Conservation (phyloP, 2,329 filamentous ascomycete genomes). For the Ceratocystis albifundus region DNA sequence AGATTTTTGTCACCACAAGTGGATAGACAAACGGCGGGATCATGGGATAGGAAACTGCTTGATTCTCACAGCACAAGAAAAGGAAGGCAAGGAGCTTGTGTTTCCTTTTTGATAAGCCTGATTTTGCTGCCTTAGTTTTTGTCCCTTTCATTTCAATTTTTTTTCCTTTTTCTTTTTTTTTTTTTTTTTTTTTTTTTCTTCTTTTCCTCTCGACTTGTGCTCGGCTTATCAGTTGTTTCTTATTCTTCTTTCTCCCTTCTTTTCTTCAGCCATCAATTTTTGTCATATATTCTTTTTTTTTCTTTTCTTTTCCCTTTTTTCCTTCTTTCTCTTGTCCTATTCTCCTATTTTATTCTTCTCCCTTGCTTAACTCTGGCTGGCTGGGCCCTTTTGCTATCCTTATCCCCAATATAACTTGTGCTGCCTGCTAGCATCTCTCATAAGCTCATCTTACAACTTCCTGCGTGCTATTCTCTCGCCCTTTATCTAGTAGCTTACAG, state of each 20-base stretch:
- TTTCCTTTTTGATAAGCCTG: constrained; percentile 9
- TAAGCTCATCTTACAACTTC: neutral
- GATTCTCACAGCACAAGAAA: neutral
- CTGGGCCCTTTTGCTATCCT: neutral
- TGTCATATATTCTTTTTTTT: neutral
- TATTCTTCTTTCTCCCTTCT: neutral
- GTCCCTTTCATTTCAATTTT: neutral
- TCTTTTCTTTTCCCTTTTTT: neutral
- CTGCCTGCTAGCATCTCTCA: neutral
- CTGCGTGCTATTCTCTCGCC: neutral
- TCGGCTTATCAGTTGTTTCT: neutral
- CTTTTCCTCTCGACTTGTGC: neutral
- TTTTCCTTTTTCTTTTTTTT: neutral
- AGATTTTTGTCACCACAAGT: neutral
- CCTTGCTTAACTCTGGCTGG: neutral
- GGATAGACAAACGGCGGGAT: too few relatives aligned
- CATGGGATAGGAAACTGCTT: neutral
- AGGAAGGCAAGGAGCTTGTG: constrained; percentile 4
- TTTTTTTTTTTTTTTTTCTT: neutral
- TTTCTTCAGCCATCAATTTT: neutral
- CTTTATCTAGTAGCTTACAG: neutral
- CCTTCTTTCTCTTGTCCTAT: too few relatives aligned
- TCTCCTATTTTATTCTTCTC: neutral
- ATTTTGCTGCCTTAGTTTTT: constrained; percentile 6
- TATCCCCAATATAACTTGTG: constrained; percentile 6